Evolutionary conservation across 805 yeast species (phyloP), one percentile per base, ranked within the genome.

Genomic region (Zygosaccharomyces lentus): DNA sequence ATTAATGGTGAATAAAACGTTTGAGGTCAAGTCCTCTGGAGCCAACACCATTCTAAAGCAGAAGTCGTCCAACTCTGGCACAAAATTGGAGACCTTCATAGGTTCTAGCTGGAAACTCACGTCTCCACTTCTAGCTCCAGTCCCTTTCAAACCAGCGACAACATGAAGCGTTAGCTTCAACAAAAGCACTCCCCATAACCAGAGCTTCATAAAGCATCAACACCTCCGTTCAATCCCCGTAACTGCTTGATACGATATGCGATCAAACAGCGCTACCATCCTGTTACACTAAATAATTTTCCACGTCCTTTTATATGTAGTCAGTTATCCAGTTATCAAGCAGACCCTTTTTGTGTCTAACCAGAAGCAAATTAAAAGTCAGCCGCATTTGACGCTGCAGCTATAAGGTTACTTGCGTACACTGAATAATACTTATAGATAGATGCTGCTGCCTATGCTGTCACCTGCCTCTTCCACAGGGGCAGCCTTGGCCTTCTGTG

Each of bases 1-100:
- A 9, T 46, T 38, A 6, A 60, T 34, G 36, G 44, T 39, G 27
- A 60, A 51, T 23, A 51, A 30, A 16, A 50, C 29, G 8, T 52
- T 41, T 19, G 50, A 39, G 2, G 35, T 31, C 9, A 19, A 4
- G 6, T 45, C 51, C 15, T 30, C 34, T 8, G 47, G 36, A n/a
- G 49, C 42, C 15, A 38, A 8, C 27, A 41, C 49, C 34, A 48
- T 16, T 19, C 43, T 41, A 21, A 48, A 34, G 32, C 51, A 48
- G 34, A 45, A 41, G 19, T 16, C 24, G 15, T 43, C 41, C 13
- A 29, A 24, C 26, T 7, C 34, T 4, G 38, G n/a, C 13, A 34
- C 25, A n/a, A n/a, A 41, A 24, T 34, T 24, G 27, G 47, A 44
- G 13, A 37, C 37, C 46, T 47, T 47, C 13, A 47, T 30, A 9